Evolutionary conservation across 106 monocot genomes (phyloP), one percentile per base, ranked within the genome.

Genomic region (Dioscorea zingiberensis): DNA sequence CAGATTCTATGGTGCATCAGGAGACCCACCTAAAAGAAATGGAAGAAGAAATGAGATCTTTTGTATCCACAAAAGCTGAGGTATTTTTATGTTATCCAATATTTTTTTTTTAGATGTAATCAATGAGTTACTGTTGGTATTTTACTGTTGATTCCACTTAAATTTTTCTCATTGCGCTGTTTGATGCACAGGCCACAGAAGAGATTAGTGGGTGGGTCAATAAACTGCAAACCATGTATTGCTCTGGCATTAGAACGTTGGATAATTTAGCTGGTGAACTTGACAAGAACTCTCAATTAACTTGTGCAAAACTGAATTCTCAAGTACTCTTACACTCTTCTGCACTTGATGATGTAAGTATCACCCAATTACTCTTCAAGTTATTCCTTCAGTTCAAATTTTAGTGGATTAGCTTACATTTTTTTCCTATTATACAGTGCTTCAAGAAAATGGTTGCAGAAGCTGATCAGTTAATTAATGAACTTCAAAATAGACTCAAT

Each of bases 1-100:
- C 91, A 58, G 25, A 58, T 61, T 84, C 84, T 73, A 71, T 81
- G 11, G 55, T 60, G 54, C n/a, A 84, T 65, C 91, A 87, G 68
- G 87, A 91, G 65, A 77, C 45, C 65, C 83, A 87, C 63, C 68
- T 91, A 53, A 78, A 81, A 69, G 81, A 81, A 79, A 71, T 91
- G 65, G 81, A 84, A 54, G 76, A 81, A 13, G 76, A 77, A 19
- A 81, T 91, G 83, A 70, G 75, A 71, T 76, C 75, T 19, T 92
- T 84, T 78, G 51, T 81, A 59, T 79, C 78, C 38, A 69, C 62
- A 57, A 92, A 92, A 63, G 38, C 68, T 59, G 54, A 82, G 84
- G 87, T 84, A 76, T 27, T 38, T 38, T 38, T 1, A 38, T 38
- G 9, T 38, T 38, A 38, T 38, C 38, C n/a, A 38, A 0, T 2